Base-by-base conservation (phyloP, 768 basidiomycete genomes). In the Panaeolus papilionaceus region DNA sequence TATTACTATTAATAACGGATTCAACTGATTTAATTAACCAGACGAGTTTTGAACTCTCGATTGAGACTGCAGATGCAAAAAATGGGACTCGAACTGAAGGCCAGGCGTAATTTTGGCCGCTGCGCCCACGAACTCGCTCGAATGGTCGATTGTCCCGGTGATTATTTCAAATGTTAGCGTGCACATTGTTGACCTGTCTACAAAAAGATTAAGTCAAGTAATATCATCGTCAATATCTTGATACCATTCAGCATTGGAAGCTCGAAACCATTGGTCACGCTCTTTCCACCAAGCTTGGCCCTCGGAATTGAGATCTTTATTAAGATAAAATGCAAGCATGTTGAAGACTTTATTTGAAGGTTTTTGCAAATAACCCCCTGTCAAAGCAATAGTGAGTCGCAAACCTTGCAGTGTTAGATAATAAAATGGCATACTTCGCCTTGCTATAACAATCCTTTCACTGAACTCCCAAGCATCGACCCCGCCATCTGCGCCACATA, bases 381-480 rank as follows among this genome's bases (percentile, higher is more conserved):
- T 10, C 6, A 28, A 28, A 5, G 18, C 23, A 51, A 28, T 6
- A 10, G 18, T 28, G 18, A 10, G 49, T 51, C 49, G 8, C 5
- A 26, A 20, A 28, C 20, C 14, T 51, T 23, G 23, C 7, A 10
- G 5, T 28, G 23, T 10, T 3, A 51, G 49, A 14, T 26, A 51
- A 8, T 26, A 26, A 51, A 12, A 14, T 51, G 23, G 10, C 49
- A 26, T 28, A 51, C 49, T 51, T 28, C 33, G 20, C 26, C 49
- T 23, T 28, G 49, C 49, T 8, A 51, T 51, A 8, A 51, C 49
- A 28, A 51, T 51, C 49, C 49, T 51, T 51, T 51, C 49, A 51
- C 49, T 26, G 23, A 51, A 51, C 49, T 51, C 49, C 49, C 49
- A 51, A 26, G 49, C 49, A 51, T 51, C 49, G 23, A 51, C 26